Conservation (phyloP, 1,284 basidiomycete species). For the Moesziomyces sp. region DNA sequence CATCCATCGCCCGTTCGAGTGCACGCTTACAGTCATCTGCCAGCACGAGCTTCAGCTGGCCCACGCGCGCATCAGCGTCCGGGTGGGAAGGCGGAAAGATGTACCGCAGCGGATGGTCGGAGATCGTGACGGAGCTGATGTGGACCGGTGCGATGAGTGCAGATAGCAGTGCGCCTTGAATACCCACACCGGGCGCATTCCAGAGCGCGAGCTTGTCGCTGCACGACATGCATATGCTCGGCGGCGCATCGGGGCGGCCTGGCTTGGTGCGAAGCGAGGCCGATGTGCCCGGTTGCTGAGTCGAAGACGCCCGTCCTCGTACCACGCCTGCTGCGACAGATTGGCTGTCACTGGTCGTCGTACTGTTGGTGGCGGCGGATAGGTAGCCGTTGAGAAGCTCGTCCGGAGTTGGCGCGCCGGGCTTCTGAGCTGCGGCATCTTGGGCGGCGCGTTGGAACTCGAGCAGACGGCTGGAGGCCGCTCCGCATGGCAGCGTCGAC, state of each 20-base stretch:
- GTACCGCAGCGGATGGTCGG: slow-evolving; percentile 23
- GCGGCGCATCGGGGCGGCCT: slow-evolving; percentile 53
- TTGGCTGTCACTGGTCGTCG: too few relatives aligned
- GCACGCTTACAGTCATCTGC: slow-evolving; percentile 18
- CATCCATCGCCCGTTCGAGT: not conserved
- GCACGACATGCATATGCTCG: slow-evolving; percentile 52
- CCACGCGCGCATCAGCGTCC: not conserved
- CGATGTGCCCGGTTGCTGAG: not conserved
- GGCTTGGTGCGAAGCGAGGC: slow-evolving; percentile 50
- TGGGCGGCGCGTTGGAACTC: slow-evolving; percentile 40
- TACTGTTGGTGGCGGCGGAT: not conserved
- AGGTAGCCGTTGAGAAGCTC: slow-evolving; percentile 11
- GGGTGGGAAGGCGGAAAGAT: slow-evolving; percentile 16
- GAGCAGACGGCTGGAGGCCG: slow-evolving; percentile 30
- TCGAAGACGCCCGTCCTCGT: slow-evolving; percentile 24
- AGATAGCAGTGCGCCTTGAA: slow-evolving; percentile 52
- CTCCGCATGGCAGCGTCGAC: slow-evolving; percentile 82
- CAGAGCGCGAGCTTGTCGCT: slow-evolving; percentile 58
- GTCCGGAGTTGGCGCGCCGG: slow-evolving; percentile 1
- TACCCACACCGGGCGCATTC: slow-evolving; percentile 30
- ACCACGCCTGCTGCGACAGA: not conserved
- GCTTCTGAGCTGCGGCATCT: slow-evolving; percentile 10
- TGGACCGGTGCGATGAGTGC: slow-evolving; percentile 34
- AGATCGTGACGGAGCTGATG: slow-evolving; percentile 34
- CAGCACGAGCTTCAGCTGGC: slow-evolving; percentile 12